Evolutionary conservation across 1,139 yeast species (phyloP), one percentile per base, ranked within the genome.

Genomic region (Arxiozyma heterogenica): DNA sequence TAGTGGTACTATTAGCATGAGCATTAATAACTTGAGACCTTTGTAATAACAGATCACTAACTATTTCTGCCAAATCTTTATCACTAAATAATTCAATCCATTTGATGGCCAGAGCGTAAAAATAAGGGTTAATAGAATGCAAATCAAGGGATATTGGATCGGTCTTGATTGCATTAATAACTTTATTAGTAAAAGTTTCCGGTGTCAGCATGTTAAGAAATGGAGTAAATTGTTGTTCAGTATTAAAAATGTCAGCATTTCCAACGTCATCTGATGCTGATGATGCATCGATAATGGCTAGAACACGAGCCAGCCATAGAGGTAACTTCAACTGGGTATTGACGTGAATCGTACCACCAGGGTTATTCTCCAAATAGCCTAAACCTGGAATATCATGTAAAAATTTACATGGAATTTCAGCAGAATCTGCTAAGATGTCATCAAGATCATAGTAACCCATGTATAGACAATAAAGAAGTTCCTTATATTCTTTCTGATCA

Each of bases 351-450:
- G 71, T 75, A 58, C 80, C 78, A 0, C 87, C 90, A 0, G 89
- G 87, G 56, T 84, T 83, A 6, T 93, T 94, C 62, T 86, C 91
- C n/a, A 91, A 74, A 64, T 85, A 89, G 3, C 96, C 97, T 25
- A 91, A 72, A 0, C 94, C 94, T 0, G 95, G 95, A 2, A 89
- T 86, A 0, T 85, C 78, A 53, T 83, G 78, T 62, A 86, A 84
- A 73, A 90, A 89, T 53, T 78, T 79, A 62, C 93, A 83, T 0
- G 96, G 96, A 6, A 90, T 73, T 64, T 83, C 84, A 72, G 85
- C 77, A 1, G 74, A 75, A 54, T 83, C 96, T 0, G 96, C 83
- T 42, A 89, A 76, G n/a, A 90, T 85, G 63, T 89, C 97, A 63
- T 90, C 96, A 6, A 91, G 75, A 65, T 86, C 91, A 73, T 86